A percentile compares a stretch with the other conserved stretches of the same genome.
phyloP scores from a whole-genome alignment of 306 rosid genomes.

The Trifolium fragiferum region DNA sequence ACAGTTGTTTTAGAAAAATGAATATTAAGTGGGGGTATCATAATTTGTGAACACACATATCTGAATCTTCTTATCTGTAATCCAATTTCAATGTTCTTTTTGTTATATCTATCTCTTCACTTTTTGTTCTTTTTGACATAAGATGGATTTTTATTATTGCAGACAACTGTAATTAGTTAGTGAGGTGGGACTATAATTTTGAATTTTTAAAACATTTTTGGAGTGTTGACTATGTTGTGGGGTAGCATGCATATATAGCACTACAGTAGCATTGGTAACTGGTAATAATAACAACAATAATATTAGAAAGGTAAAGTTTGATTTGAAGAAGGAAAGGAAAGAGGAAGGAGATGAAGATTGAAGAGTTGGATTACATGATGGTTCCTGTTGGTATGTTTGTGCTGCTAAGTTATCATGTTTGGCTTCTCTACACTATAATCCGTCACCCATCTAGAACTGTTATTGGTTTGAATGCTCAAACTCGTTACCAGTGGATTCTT shows the following conservation, averaged over 20 bases:
- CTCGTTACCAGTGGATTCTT: slow-evolving; percentile 84
- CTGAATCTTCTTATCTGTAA: neutral
- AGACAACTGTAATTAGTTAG: neutral
- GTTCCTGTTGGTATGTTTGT: slow-evolving; percentile 76
- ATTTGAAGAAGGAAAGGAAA: slow-evolving; percentile 13
- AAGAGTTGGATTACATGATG: slow-evolving; percentile 60
- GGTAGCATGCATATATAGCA: neutral
- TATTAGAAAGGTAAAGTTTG: slow-evolving; percentile 30
- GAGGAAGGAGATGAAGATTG: slow-evolving; percentile 54
- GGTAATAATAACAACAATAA: neutral
- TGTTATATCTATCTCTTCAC: neutral
- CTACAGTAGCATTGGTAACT: neutral
- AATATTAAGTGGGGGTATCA: slow-evolving; percentile 5
- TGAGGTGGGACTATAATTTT: slow-evolving; percentile 2
- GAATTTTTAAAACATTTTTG: slow-evolving; percentile 5
- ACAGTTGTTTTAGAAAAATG: too few relatives aligned
- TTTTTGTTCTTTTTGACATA: neutral
- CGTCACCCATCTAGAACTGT: slow-evolving; percentile 69
- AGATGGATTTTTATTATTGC: slow-evolving; percentile 14
- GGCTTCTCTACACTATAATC: slow-evolving; percentile 64
- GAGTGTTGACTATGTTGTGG: neutral
- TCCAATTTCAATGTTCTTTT: neutral
- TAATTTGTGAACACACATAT: neutral
- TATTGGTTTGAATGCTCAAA: slow-evolving; percentile 75
- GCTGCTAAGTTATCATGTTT: slow-evolving; percentile 62